Evolutionary conservation across 1,284 basidiomycete species (phyloP), one percentile per base, ranked within the genome.

Genomic region (Microbotryum scabiosae): DNA sequence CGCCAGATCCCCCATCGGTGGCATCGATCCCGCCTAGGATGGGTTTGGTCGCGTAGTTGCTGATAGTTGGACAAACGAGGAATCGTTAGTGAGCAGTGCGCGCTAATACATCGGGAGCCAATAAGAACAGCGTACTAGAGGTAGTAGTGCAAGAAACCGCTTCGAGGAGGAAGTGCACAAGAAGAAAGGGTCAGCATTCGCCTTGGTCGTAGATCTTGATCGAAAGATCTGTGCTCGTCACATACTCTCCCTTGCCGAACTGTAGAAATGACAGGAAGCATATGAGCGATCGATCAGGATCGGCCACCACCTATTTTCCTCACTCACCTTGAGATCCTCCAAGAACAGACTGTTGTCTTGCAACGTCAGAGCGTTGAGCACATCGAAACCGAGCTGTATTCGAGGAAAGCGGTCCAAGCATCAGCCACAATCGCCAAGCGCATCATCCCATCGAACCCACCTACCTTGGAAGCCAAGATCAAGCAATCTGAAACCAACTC

Each of bases 291-390:
- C 7, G 46, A 57, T 21, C n/a, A 25, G 30, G 14, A n/a, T 21
- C 5, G n/a, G 32, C 41, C 20, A 23, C 4, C 21, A n/a, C 52
- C 18, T 2, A 18, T 51, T 20, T 9, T 20, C 12, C 43, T 30
- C 30, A 41, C 67, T 51, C 6, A 71, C 69, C 66, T 91, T 71
- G 45, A 70, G 81, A 61, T 94, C 88, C 41, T 82, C 76, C 57
- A 98, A 74, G 76, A 98, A 86, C 53, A 82, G 75, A 62, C 84
- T 80, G 75, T 97, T 98, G 75, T 98, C 96, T 85, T 97, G 90
- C 62, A 97, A 77, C 10, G 92, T 94, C 62, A 98, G 77, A 1
- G 89, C 90, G 75, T 99, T 98, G 76, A 98, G 85, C 10, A 98
- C 96, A 74, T 99, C 96, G 72, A 98, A 97, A 53, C 84, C 83